Evolutionary conservation across 177 flowering plant species (phyloP).

Genomic region (Vitis hybrid): DNA sequence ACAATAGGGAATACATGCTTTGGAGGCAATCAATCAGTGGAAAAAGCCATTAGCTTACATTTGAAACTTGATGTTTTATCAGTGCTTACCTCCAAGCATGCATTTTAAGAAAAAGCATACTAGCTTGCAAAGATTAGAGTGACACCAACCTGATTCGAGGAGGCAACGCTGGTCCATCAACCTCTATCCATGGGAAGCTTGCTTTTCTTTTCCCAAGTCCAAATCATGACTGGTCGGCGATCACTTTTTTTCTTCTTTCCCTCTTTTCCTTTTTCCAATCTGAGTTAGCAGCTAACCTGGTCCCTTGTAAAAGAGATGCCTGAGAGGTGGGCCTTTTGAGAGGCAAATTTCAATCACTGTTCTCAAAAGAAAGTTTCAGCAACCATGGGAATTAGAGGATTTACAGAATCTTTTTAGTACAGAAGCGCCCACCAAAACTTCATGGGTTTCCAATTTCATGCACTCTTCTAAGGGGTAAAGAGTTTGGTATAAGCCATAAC

Average conservation of each 20-base stretch:
- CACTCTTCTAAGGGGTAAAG: not conserved
- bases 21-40: too few species aligned
- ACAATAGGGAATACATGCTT: too few species aligned
- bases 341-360: not conserved
- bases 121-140: too few species aligned
- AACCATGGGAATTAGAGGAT: not conserved
- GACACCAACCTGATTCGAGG: too few species aligned
- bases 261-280: constrained; percentile 1
- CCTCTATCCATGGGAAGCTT: not conserved
- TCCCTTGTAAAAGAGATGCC: not conserved
- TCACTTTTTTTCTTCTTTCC: not conserved
- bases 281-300: not conserved
- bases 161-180: too few species aligned
- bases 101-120: too few species aligned
- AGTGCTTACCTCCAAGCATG: too few species aligned
- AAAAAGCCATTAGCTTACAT: too few species aligned
- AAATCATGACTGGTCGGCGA: too few species aligned
- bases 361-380: not conserved
- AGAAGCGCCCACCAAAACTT: not conserved
- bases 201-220: not conserved
- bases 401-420: not conserved
- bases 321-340: not conserved
- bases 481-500: too few species aligned
- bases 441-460: not conserved
- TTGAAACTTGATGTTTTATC: too few species aligned